Base-by-base conservation (phyloP, 83 land plant genomes). In the Isoetes engelmannii region DNA sequence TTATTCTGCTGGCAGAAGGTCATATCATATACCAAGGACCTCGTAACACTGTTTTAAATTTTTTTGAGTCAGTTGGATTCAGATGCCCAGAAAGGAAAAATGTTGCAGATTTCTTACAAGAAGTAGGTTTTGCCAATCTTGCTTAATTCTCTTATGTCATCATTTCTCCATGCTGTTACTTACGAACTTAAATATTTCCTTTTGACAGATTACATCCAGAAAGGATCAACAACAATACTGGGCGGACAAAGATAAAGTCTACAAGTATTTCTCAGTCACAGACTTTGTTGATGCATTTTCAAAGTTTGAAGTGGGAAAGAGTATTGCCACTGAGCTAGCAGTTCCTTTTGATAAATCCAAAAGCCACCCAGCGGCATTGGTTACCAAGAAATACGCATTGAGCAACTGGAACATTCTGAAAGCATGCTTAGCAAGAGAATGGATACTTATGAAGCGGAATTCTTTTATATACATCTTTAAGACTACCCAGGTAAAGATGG, bases 161-260 rank as follows among this genome's bases (percentile, higher is more conserved):
- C 37, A 28, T 28, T 28, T 28, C 37, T 28, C 37, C 37, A 28
- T 28, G 37, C 37, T 28, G 37, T 0, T 28, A 28, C 37, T 28
- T 28, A 28, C 37, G 45, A 4, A 5, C 21, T 4, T 20, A 5
- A 71, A n/a, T 47, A 7, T 4, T 18, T 4, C 28, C 48, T 41
- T 9, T 44, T 45, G 46, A 47, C 65, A 80, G 84, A 82, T 82
- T 56, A 83, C 82, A 7, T 83, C 85, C 20, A 72, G 13, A 53
- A 83, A 80, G 45, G 85, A 83, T 72, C 85, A 83, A 53, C 49
- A 69, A 49, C 85, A 80, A 46, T 83, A 83, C 69, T 83, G 85
- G 85, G 51, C 60, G 12, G 64, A 75, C 37, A 70, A 44, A 41
- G 72, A 65, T 20, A 67, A 71, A 37, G 61, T 74, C 5, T 80